A percentile compares a stretch with the other conserved stretches of the same genome.
Conservation (phyloP, 2,329 filamentous ascomycete genomes). For the Fusarium acutatum region DNA sequence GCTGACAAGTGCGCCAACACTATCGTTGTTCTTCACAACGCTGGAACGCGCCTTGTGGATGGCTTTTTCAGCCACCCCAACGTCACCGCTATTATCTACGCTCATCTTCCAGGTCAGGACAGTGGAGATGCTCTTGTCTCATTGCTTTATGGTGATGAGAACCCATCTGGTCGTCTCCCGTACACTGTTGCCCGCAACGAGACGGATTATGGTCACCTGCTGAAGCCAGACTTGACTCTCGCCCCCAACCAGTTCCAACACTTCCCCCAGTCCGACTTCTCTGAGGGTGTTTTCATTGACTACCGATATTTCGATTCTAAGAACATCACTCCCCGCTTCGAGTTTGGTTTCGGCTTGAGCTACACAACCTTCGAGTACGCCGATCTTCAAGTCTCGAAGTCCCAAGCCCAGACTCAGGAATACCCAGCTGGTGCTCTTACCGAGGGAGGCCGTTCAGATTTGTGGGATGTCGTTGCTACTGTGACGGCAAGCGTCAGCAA, state of each 20-base stretch:
- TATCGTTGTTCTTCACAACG: slow-evolving; percentile 70
- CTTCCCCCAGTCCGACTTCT: not conserved
- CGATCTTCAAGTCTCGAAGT: not conserved
- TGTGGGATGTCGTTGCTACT: slow-evolving; percentile 1
- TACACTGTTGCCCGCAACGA: slow-evolving; percentile 68
- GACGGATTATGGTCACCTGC: not conserved
- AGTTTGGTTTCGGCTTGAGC: slow-evolving; percentile 79
- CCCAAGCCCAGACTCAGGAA: not conserved
- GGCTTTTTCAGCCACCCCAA: slow-evolving; percentile 70
- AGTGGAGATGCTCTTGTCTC: slow-evolving; percentile 63
- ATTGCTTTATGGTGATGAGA: slow-evolving; percentile 66
- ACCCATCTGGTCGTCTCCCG: slow-evolving; percentile 65
- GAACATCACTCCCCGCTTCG: slow-evolving; percentile 69
- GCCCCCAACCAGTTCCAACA: not conserved
- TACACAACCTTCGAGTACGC: slow-evolving; percentile 68
- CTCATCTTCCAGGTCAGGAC: slow-evolving; percentile 73
- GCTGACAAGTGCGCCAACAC: slow-evolving; percentile 69
- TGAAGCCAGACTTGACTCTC: not conserved
- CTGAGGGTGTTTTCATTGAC: slow-evolving; percentile 50
- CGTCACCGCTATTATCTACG: slow-evolving; percentile 69
- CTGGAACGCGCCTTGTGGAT: slow-evolving; percentile 59
- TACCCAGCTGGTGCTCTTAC: not conserved
- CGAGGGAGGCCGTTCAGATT: not conserved
- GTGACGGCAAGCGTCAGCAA: not conserved
- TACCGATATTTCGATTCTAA: slow-evolving; percentile 79